Conservation (phyloP, 2,329 filamentous ascomycete genomes). For the Cryphonectria radicalis region DNA sequence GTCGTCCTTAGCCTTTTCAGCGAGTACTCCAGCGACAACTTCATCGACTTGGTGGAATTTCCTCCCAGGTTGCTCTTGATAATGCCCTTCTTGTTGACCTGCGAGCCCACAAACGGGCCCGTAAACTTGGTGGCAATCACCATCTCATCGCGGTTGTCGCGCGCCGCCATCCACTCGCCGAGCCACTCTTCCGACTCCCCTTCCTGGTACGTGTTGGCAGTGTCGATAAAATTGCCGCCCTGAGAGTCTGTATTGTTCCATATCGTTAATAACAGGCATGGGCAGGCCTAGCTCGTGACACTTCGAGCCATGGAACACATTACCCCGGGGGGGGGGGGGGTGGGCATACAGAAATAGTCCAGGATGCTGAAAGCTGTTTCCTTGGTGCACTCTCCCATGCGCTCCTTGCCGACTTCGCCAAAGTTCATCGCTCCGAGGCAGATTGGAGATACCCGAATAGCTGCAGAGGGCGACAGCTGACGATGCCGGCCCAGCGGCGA, state of each 20-base stretch:
- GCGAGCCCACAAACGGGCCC: constrained; percentile 42
- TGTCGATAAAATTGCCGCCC: constrained; percentile 74
- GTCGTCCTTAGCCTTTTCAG: constrained; percentile 46
- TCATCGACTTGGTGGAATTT: constrained; percentile 48
- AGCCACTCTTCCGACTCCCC: constrained; percentile 62
- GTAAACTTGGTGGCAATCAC: constrained; percentile 61
- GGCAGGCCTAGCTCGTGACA: background rate
- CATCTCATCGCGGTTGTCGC: constrained; percentile 56
- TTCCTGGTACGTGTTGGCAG: constrained; percentile 61
- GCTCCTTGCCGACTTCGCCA: background rate
- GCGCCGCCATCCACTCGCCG: constrained; percentile 58
- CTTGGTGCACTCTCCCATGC: constrained; percentile 11
- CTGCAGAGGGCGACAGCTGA: constrained; percentile 8
- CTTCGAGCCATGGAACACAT: background rate
- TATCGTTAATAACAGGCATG: background rate
- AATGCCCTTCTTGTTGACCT: constrained; percentile 2
- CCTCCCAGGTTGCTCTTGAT: constrained; percentile 45
- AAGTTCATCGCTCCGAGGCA: constrained; percentile 15
- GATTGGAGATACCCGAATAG: constrained; percentile 1
- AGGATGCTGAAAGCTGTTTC: constrained; percentile 13
- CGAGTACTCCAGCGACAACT: constrained; percentile 44
- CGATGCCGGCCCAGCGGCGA: constrained; percentile 11
- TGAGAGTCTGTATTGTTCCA: background rate
- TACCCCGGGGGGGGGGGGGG: too few species aligned
- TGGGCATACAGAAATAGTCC: constrained; percentile 5